Conservation (phyloP, 2,329 filamentous ascomycete species). For the Juglanconis oblonga region DNA sequence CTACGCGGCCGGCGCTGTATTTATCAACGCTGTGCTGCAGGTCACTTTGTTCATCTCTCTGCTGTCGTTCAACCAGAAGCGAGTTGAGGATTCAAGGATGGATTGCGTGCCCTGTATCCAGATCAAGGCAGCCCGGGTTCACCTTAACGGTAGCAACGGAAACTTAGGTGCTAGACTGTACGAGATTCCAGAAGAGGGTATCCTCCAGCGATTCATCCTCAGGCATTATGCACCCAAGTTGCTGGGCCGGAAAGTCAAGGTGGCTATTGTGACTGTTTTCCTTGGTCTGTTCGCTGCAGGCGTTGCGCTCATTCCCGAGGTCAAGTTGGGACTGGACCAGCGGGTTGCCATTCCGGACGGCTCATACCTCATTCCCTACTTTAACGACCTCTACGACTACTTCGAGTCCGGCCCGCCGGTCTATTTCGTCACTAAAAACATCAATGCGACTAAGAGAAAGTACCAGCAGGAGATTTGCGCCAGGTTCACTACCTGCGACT, state of each 20-base stretch:
- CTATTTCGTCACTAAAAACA: slow-evolving; percentile 84
- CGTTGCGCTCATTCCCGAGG: slow-evolving; percentile 77
- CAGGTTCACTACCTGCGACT: slow-evolving; percentile 83
- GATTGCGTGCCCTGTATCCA: slow-evolving; percentile 91
- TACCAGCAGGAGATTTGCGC: slow-evolving; percentile 88
- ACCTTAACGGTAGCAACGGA: slow-evolving; percentile 61
- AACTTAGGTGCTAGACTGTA: slow-evolving; percentile 58
- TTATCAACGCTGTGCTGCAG: slow-evolving; percentile 95
- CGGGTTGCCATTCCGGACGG: slow-evolving; percentile 89
- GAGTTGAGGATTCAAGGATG: slow-evolving; percentile 83
- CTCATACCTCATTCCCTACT: slow-evolving; percentile 94
- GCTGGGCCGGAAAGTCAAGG: slow-evolving; percentile 77
- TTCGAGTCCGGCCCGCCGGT: slow-evolving; percentile 89
- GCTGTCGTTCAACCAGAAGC: slow-evolving; percentile 82
- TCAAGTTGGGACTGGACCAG: slow-evolving; percentile 88
- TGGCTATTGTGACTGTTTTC: slow-evolving; percentile 74
- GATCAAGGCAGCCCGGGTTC: slow-evolving; percentile 69
- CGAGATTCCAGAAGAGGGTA: slow-evolving; percentile 78
- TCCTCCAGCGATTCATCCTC: slow-evolving; percentile 83
- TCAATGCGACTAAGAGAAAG: slow-evolving; percentile 72
- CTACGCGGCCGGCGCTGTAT: slow-evolving; percentile 91
- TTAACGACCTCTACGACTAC: slow-evolving; percentile 92
- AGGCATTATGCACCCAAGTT: slow-evolving; percentile 83
- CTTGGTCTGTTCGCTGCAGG: slow-evolving; percentile 83
- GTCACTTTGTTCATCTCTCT: slow-evolving; percentile 97